Evolutionary conservation across 352 stramenopile genomes (phyloP).

Genomic region (Phytophthora foliorum): DNA sequence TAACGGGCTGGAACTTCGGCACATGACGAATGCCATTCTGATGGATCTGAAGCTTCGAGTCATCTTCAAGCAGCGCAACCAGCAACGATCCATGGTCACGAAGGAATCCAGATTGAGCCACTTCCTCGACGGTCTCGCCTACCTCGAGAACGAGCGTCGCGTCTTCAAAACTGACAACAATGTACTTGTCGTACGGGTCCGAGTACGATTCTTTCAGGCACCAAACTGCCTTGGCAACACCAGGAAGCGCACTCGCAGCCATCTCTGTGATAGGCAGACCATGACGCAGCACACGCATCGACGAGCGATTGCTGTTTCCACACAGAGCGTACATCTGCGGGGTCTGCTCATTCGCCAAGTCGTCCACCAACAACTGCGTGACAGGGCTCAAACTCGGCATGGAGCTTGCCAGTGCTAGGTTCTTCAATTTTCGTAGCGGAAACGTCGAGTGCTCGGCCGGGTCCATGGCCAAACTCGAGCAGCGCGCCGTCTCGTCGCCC

Average conservation of each 20-base stretch:
- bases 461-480: slow-evolving; percentile 81
- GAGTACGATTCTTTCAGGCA: slow-evolving; percentile 93
- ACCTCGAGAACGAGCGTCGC: slow-evolving; percentile 98
- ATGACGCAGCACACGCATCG: slow-evolving; percentile 96
- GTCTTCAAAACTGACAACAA: slow-evolving; percentile 99
- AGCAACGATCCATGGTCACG: slow-evolving; percentile 96
- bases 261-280: slow-evolving; percentile 97
- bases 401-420: slow-evolving; percentile 83
- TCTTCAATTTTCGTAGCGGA: slow-evolving; percentile 88
- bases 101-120: slow-evolving; percentile 96
- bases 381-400: slow-evolving; percentile 93
- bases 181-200: slow-evolving; percentile 92
- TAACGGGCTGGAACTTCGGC: slow-evolving; percentile 92
- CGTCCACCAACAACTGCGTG: slow-evolving; percentile 96
- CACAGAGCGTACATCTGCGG: slow-evolving; percentile 98
- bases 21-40: slow-evolving; percentile 97
- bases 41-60: slow-evolving; percentile 98
- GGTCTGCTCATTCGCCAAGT: slow-evolving; percentile 95
- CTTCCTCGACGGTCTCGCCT: slow-evolving; percentile 98
- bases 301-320: slow-evolving; percentile 93
- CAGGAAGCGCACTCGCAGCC: slow-evolving; percentile 96
- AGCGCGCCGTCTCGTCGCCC: slow-evolving; percentile 85
- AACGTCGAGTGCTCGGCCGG: slow-evolving; percentile 74
- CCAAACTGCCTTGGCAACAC: slow-evolving; percentile 96
- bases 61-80: slow-evolving; percentile 94